Evolutionary conservation across 768 basidiomycete genomes (phyloP).

Genomic region (Phylloporus arenicola): DNA sequence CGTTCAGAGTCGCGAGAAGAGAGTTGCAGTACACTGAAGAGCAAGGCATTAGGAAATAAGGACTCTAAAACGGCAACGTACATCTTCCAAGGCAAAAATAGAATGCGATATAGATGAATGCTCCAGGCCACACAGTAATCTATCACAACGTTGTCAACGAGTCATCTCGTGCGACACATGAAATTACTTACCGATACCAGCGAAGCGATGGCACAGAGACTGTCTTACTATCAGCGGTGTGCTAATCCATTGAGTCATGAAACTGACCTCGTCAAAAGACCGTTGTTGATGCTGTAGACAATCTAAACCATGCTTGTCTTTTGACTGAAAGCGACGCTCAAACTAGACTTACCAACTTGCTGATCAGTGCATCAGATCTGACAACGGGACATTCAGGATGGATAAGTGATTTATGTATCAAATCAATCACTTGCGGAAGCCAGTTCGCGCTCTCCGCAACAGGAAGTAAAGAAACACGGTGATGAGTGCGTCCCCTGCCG

Average conservation of each 20-base stretch:
- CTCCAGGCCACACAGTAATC: slow-evolving; percentile 45
- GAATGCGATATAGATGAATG: slow-evolving; percentile 60
- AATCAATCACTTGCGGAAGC: slow-evolving; percentile 39
- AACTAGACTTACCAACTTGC: slow-evolving; percentile 31
- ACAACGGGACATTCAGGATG: not conserved
- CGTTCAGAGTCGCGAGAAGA: slow-evolving; percentile 56
- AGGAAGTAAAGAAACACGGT: slow-evolving; percentile 42
- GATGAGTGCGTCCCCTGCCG: slow-evolving; percentile 47
- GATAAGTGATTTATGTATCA: no score
- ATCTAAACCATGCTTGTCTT: slow-evolving; percentile 29
- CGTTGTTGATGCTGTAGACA: slow-evolving; percentile 47
- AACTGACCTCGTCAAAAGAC: slow-evolving; percentile 26
- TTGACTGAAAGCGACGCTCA: not conserved
- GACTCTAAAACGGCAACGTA: slow-evolving; percentile 28
- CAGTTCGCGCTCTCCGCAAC: slow-evolving; percentile 47
- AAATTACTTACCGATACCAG: slow-evolving; percentile 42
- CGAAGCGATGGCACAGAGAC: slow-evolving; percentile 54
- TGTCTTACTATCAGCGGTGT: slow-evolving; percentile 4
- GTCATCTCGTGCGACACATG: not conserved
- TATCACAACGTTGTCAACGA: slow-evolving; percentile 16
- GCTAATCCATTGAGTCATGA: not conserved
- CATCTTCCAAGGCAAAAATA: slow-evolving; percentile 60
- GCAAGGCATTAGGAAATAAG: not conserved
- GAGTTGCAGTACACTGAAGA: slow-evolving; percentile 54
- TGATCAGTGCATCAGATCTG: slow-evolving; percentile 52